Conservation (phyloP, 2,329 filamentous ascomycete genomes). For the Aspergillus eucalypticola region DNA sequence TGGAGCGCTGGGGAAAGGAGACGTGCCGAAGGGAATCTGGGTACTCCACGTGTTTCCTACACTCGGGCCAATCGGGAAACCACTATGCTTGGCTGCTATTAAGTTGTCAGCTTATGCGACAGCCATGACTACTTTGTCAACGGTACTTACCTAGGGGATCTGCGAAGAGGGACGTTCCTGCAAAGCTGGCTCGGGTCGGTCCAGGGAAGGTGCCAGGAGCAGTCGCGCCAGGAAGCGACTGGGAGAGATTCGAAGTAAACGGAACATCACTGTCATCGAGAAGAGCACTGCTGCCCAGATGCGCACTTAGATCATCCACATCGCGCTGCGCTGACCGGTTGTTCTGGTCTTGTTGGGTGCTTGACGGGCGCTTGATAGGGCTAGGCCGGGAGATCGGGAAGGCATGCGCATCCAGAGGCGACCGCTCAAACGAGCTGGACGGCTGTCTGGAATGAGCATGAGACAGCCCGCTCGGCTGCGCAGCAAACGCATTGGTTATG, state of each 20-base stretch:
- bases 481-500: constrained; percentile 36
- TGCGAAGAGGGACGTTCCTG: constrained; percentile 43
- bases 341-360: constrained; percentile 57
- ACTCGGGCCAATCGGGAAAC: constrained; percentile 34
- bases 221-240: constrained; percentile 53
- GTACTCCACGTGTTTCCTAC: constrained; percentile 38
- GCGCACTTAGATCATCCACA: constrained; percentile 71
- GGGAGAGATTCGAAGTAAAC: constrained; percentile 52
- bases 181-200: constrained; percentile 45
- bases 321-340: constrained; percentile 53
- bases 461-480: constrained; percentile 43
- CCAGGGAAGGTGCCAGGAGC: constrained; percentile 52
- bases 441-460: constrained; percentile 72
- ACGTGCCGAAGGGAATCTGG: constrained; percentile 40
- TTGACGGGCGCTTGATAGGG: constrained; percentile 85
- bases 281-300: constrained; percentile 87
- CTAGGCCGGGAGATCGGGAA: constrained; percentile 79
- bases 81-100: constrained; percentile 35
- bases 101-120: constrained; percentile 19
- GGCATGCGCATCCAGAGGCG: constrained; percentile 59
- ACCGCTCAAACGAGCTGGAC: constrained; percentile 63
- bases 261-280: constrained; percentile 73
- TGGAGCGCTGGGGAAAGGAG: constrained; percentile 38
- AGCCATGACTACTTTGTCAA: background rate
- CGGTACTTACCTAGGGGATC: constrained; percentile 38